phyloP scores from a whole-genome alignment of 805 yeast genomes.

The Candida khao-thaluensis region DNA sequence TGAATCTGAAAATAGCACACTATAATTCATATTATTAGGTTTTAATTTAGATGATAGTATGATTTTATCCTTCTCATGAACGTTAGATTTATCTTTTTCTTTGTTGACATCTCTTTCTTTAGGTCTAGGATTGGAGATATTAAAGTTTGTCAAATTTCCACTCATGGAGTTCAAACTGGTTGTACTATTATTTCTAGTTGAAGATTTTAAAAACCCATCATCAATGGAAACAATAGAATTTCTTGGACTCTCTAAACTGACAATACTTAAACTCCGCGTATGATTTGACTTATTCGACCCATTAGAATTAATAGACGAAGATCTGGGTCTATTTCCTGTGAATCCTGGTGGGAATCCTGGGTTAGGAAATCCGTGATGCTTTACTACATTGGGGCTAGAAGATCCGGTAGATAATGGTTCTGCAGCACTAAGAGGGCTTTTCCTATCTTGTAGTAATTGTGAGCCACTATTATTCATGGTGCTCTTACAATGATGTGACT shows the following conservation, averaged over 20 bases:
- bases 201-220: conserved; percentile 27
- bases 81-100: too few relatives aligned
- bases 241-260: conserved; percentile 39
- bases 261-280: conserved; percentile 34
- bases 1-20: conserved; percentile 35
- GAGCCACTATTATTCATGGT: conserved; percentile 6
- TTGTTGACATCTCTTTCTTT: background rate
- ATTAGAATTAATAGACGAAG: conserved; percentile 33
- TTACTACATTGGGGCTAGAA: conserved; percentile 10
- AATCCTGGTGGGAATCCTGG: background rate
- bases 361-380: conserved; percentile 1
- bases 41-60: conserved; percentile 8
- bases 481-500: too few relatives aligned
- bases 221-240: conserved; percentile 42
- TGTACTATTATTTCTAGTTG: conserved; percentile 34
- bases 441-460: conserved; percentile 12
- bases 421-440: conserved; percentile 14
- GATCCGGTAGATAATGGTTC: conserved; percentile 14
- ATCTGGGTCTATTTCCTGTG: conserved; percentile 23
- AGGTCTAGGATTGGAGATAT: conserved; percentile 4
- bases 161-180: conserved; percentile 20
- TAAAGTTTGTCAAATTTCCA: conserved; percentile 4
- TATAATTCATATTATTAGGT: conserved; percentile 9
- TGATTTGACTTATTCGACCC: conserved; percentile 25
- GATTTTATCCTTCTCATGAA: background rate